Evolutionary conservation across 768 basidiomycete species (phyloP), one percentile per base, ranked within the genome.

Genomic region (Cystofilobasidium bisporidii): DNA sequence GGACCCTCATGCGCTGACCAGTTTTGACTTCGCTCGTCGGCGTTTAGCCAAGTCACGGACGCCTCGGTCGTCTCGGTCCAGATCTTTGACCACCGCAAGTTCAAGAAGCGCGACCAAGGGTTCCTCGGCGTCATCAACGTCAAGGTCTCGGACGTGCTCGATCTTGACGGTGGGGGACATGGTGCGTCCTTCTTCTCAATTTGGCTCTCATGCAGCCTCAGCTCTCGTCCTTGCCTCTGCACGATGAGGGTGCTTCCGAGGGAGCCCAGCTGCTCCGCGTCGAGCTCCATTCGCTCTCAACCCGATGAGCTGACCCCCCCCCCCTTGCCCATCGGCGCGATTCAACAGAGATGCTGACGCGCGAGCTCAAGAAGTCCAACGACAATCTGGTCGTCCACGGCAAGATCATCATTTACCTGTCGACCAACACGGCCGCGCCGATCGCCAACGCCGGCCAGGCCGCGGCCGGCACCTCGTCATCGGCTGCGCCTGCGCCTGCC

Each of bases 81-180:
- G 79, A 96, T 98, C 73, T 98, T 98, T 72, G 96, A 99, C 79
- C 94, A 98, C 78, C 86, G 91, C 77, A 99, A 99, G 79, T 98
- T 98, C 81, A 99, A 99, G 82, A 83, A 89, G 78, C 86, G 87
- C 74, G 96, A 99, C 76, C 96, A 98, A 76, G 96, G 96, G 1
- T 99, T 99, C 78, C 81, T 99, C 63, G 96, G 96, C 41, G 94
- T 98, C 18, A 93, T 98, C 72, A 99, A 99, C 76, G 83, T 98
- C 71, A 84, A 87, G 72, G 90, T 98, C 69, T 84, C 86, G 75
- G 89, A 92, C 78, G 87, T 87, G 28, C 80, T 97, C 53, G 96
- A 98, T 78, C 81, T 98, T 66, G 91, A 94, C 69, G 78, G 93
- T 24, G 92, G 88, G 59, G 89, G 90, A 22, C 92, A 97, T 78